Conservation (phyloP, 148 eudicot genomes). For the Nepenthes mirabilis region DNA sequence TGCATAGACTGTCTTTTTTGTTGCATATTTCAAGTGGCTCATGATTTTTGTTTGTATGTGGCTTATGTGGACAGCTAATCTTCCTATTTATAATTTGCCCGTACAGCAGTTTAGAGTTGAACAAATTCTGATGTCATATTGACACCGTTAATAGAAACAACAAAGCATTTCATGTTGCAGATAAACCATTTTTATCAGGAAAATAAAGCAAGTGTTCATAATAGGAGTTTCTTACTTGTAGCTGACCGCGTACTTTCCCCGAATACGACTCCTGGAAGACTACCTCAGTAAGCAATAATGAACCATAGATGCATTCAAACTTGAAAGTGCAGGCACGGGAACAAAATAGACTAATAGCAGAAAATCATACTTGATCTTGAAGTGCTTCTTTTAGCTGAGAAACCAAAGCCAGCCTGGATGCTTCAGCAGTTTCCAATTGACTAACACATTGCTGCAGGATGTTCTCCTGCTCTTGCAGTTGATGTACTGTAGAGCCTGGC, state of each 20-base stretch:
- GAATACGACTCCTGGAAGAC: background rate
- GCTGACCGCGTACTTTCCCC: constrained; percentile 38
- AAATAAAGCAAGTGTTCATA: background rate
- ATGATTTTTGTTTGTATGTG: no score
- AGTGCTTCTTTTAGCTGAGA: constrained; percentile 75
- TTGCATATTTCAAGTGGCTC: no score
- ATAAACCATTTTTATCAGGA: background rate
- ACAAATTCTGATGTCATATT: no score
- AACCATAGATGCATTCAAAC: background rate
- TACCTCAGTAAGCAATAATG: constrained; percentile 2
- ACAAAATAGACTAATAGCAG: background rate
- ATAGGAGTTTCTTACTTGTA: constrained; percentile 36
- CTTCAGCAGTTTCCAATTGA: constrained; percentile 71
- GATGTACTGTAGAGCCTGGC: constrained; percentile 31
- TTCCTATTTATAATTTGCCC: no score
- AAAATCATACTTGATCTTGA: constrained; percentile 56
- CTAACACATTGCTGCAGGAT: constrained; percentile 45
- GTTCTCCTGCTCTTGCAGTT: constrained; percentile 68
- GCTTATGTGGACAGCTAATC: no score
- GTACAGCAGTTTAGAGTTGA: no score
- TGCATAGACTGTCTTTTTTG: no score
- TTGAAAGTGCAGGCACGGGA: background rate
- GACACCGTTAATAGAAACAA: no score
- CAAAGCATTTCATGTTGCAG: background rate
- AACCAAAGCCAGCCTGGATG: constrained; percentile 44